Evolutionary conservation across 2,329 filamentous ascomycete species (phyloP), one percentile per base, ranked within the genome.

Genomic region (Pyricularia pennisetigena): DNA sequence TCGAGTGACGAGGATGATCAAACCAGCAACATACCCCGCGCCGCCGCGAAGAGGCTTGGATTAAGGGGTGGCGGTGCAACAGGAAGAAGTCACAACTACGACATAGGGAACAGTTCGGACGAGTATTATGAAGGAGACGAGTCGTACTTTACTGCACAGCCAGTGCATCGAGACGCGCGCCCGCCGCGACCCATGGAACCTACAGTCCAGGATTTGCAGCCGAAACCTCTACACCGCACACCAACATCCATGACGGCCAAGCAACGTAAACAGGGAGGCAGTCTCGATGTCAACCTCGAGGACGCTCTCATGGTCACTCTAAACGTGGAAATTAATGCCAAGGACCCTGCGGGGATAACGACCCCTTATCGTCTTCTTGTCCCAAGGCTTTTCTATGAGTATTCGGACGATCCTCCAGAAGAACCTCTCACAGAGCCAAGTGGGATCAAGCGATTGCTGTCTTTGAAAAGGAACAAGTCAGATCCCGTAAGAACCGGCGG

Each of bases 281-380:
- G 81, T 23, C 82, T 82, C 62, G 83, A 86, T 10, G 86, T 98
- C 69, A 88, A 97, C 74, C 82, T 97, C 0, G 87, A 95, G 75
- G 90, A 90, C 32, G 93, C 93, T 0, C 81, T 99, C 10, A 93
- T 97, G 72, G 89, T 99, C 49, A 91, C 88, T 66, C 79, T 99
- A 62, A 97, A 97, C 73, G 88, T 97, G 70, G 95, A 99, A 79
- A 88, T 97, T 70, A 93, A 90, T 73, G 86, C 91, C 63, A 88
- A 87, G 71, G 93, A 99, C 73, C 94, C 95, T 0, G 85, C 91
- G 0, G 96, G 95, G 16, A 93, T 92, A 71, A 99, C 95, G 0
- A 86, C 88, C 66, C 92, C 93, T 9, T 99, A 99, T 77, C 85
- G 93, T 57, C 80, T 99, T 5, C 84, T 98, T 1, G 89, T 99